A percentile compares a stretch with the other conserved stretches of the same genome.
Conservation (phyloP, 1,284 basidiomycete genomes). For the Cutaneotrichosporon cavernicola region DNA sequence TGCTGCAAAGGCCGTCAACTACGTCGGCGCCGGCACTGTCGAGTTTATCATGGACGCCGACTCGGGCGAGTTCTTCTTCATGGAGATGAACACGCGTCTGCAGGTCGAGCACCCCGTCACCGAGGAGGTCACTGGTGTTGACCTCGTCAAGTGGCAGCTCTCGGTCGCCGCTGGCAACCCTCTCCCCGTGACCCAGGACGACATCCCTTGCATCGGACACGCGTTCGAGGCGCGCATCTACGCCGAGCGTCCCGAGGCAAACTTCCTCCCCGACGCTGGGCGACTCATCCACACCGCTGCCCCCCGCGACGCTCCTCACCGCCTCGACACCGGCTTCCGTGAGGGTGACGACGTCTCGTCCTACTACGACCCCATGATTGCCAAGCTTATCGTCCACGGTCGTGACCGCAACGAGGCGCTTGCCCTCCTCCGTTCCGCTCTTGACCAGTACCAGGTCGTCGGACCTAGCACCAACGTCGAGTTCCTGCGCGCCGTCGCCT, state of each 20-base stretch:
- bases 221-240: conserved; percentile 97
- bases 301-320: conserved; percentile 61
- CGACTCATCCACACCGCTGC: conserved; percentile 67
- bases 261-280: conserved; percentile 90
- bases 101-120: conserved; percentile 96
- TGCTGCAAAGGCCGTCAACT: conserved; percentile 84
- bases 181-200: conserved; percentile 70
- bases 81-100: conserved; percentile 93
- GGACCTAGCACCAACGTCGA: conserved; percentile 89
- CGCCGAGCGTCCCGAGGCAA: conserved; percentile 86
- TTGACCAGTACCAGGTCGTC: conserved; percentile 85
- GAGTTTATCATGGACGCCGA: conserved; percentile 93
- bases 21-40: conserved; percentile 86
- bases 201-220: conserved; percentile 81
- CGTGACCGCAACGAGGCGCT: conserved; percentile 82
- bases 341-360: conserved; percentile 85
- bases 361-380: conserved; percentile 84
- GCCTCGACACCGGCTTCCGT: conserved; percentile 87
- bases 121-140: conserved; percentile 89
- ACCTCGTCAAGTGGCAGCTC: conserved; percentile 92
- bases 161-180: conserved; percentile 86
- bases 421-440: conserved; percentile 70
- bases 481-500: conserved; percentile 75
- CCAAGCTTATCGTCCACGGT: conserved; percentile 78
- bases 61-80: conserved; percentile 79